Conservation (phyloP, 2,329 filamentous ascomycete species). For the Fusarium tjaetaba region DNA sequence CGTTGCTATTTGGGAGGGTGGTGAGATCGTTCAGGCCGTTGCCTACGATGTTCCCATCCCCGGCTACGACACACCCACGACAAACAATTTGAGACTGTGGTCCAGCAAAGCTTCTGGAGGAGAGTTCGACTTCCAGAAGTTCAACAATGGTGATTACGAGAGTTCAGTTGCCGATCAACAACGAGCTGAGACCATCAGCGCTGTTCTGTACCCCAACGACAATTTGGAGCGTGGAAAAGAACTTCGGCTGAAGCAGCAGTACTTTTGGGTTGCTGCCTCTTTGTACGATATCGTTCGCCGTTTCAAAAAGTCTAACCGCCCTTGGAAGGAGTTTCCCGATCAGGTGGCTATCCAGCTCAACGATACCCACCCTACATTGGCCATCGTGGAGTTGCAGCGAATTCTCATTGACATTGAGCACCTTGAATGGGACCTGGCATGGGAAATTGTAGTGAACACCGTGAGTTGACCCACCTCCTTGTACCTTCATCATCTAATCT, state of each 20-base stretch:
- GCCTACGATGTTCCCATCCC: constrained; percentile 95
- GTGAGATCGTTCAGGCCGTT: constrained; percentile 90
- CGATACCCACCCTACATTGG: constrained; percentile 95
- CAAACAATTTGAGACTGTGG: constrained; percentile 97
- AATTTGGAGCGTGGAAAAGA: constrained; percentile 97
- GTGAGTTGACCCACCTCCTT: constrained; percentile 53
- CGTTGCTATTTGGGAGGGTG: constrained; percentile 84
- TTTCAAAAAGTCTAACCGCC: constrained; percentile 95
- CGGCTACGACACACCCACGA: constrained; percentile 87
- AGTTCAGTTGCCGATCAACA: constrained; percentile 98
- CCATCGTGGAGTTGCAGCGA: constrained; percentile 94
- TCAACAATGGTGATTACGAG: constrained; percentile 98
- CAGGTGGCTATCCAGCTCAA: constrained; percentile 98
- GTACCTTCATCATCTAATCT: constrained; percentile 22
- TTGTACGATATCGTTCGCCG: constrained; percentile 95
- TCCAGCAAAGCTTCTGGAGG: constrained; percentile 96
- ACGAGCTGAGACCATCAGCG: constrained; percentile 97
- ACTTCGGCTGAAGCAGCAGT: constrained; percentile 97
- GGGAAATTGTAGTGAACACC: constrained; percentile 79
- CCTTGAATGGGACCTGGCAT: constrained; percentile 92
- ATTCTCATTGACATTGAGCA: constrained; percentile 91
- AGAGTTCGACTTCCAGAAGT: constrained; percentile 99
- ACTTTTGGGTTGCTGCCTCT: constrained; percentile 99
- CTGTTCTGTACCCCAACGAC: constrained; percentile 96
- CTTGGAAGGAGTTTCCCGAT: constrained; percentile 92